Conservation (phyloP, 2,329 filamentous ascomycete species). For the Celoporthe dispersa region DNA sequence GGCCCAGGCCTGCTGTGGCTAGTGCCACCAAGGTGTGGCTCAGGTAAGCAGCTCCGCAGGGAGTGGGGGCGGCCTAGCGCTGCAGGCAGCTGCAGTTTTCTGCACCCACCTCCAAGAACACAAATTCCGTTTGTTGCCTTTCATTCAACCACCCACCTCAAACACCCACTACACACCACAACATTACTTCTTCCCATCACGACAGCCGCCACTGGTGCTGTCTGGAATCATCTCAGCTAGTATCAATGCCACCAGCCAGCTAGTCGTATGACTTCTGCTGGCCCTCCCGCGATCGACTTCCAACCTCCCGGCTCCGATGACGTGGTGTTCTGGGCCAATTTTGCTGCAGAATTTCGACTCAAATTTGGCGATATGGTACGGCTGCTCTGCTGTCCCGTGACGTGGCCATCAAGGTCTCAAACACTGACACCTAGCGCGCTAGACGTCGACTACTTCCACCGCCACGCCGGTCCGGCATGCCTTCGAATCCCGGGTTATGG, state of each 20-base stretch:
- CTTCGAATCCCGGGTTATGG: slow-evolving; percentile 82
- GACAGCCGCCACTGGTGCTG: slow-evolving; percentile 7
- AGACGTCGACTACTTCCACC: slow-evolving; percentile 75
- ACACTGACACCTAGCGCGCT: slow-evolving; percentile 29
- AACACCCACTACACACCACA: slow-evolving; percentile 2
- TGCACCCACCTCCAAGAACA: slow-evolving; percentile 8
- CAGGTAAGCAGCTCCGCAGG: not conserved
- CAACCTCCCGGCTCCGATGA: slow-evolving; percentile 31
- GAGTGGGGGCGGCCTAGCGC: not conserved
- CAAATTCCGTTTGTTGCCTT: not conserved
- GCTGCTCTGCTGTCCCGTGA: not conserved
- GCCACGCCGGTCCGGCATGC: slow-evolving; percentile 71
- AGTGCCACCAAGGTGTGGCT: not conserved
- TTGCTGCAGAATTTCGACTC: slow-evolving; percentile 35
- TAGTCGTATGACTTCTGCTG: slow-evolving; percentile 31
- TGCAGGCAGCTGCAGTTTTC: slow-evolving; percentile 11
- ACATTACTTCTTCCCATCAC: not conserved
- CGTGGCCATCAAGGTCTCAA: slow-evolving; percentile 5
- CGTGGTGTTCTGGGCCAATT: slow-evolving; percentile 34
- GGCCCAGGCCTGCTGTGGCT: slow-evolving; percentile 16
- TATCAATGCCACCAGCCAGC: slow-evolving; percentile 18
- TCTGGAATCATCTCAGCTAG: slow-evolving; percentile 7
- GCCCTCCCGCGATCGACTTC: slow-evolving; percentile 27
- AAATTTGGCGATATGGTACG: slow-evolving; percentile 36
- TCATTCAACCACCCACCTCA: not conserved